phyloP scores from a whole-genome alignment of 352 stramenopile genomes.

The Globisporangium orthogonon region DNA sequence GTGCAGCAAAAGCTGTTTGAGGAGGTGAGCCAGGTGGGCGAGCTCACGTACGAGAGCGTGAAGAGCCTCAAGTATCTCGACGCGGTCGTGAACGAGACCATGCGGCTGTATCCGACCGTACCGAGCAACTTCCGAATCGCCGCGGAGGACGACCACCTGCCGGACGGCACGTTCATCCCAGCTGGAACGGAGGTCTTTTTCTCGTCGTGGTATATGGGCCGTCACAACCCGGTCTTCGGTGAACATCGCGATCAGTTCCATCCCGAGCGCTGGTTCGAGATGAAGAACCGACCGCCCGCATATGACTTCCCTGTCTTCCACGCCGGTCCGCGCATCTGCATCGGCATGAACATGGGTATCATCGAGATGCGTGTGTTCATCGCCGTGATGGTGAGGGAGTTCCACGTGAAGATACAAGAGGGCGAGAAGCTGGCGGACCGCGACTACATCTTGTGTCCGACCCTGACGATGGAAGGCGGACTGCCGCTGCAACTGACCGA shows the following conservation, averaged over 20 bases:
- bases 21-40: no score
- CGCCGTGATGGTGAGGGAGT: slow-evolving; percentile 31
- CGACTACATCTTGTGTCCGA: slow-evolving; percentile 37
- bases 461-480: slow-evolving; percentile 37
- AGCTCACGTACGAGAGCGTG: slow-evolving; percentile 44
- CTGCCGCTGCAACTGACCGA: slow-evolving; percentile 37
- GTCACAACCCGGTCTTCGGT: slow-evolving; percentile 35
- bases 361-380: slow-evolving; percentile 59
- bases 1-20: no score
- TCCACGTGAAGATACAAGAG: slow-evolving; percentile 35
- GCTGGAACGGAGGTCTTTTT: slow-evolving; percentile 59
- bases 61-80: slow-evolving; percentile 62
- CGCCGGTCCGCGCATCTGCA: no score
- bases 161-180: slow-evolving; percentile 44
- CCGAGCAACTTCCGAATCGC: not conserved
- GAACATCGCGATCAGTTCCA: slow-evolving; percentile 21
- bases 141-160: not conserved
- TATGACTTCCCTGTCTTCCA: no score
- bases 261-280: no score
- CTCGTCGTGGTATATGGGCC: slow-evolving; percentile 51
- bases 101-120: slow-evolving; percentile 21
- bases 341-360: slow-evolving; percentile 7
- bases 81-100: slow-evolving; percentile 60
- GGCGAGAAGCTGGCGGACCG: slow-evolving; percentile 26
- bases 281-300: no score